A percentile compares a stretch with the other conserved stretches of the same genome.
Conservation (phyloP, 1,284 basidiomycete species). For the Chondrostereum purpureum region DNA sequence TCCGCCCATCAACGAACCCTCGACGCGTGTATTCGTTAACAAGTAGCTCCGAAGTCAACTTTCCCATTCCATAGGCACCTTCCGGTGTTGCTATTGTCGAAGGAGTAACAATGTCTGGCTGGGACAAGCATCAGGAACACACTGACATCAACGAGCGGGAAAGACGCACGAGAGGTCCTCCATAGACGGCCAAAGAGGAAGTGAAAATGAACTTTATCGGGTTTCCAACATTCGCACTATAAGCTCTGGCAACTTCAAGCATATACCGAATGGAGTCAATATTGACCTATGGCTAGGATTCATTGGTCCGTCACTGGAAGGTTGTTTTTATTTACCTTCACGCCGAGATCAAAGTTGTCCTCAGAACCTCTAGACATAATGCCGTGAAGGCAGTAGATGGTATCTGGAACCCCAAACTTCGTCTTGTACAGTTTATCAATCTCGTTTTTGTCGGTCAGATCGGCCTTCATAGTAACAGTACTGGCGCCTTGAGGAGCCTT, state of each 20-base stretch:
- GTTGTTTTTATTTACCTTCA: too few relatives aligned
- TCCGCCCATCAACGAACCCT: conserved; percentile 55
- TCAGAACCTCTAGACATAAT: conserved; percentile 6
- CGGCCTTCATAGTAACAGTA: conserved; percentile 38
- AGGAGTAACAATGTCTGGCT: conserved; percentile 42
- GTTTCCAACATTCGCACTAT: conserved; percentile 25
- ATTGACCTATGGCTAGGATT: conserved; percentile 35
- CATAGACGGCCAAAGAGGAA: conserved; percentile 59
- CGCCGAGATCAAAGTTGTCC: conserved; percentile 5
- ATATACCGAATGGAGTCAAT: conserved; percentile 52
- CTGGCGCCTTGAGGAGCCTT: conserved; percentile 28
- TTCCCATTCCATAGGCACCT: conserved; percentile 52
- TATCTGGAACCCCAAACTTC: not conserved
- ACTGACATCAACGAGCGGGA: too few relatives aligned
- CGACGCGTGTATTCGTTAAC: conserved; percentile 62
- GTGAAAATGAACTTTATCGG: conserved; percentile 57
- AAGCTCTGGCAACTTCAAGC: conserved; percentile 39
- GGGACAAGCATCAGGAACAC: too few relatives aligned
- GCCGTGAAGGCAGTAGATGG: conserved; percentile 4
- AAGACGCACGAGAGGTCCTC: conserved; percentile 43
- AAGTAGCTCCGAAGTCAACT: conserved; percentile 54
- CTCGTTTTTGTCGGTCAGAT: conserved; percentile 38
- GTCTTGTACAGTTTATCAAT: conserved; percentile 27
- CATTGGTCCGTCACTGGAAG: not conserved
- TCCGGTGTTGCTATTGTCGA: conserved; percentile 52